These are phyloP conservation scores for Cyberlindnera suaveolens DNA, from an alignment of 805 yeast genomes.

Conservation along the genomic window DNA sequence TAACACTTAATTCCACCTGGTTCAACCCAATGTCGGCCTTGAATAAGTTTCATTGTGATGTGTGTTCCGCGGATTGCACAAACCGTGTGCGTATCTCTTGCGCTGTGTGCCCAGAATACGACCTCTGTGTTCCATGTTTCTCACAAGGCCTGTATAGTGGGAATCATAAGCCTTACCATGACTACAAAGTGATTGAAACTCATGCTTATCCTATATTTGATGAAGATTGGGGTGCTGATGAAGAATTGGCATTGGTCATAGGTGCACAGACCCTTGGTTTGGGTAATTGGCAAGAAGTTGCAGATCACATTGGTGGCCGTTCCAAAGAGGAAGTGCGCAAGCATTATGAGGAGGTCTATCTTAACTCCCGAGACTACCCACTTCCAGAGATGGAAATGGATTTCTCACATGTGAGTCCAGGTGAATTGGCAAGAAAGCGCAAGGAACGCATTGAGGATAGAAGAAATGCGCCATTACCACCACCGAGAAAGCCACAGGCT, in stretches of 20 bases:
- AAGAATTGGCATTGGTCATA: constrained; percentile 79
- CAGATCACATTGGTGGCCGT: constrained; percentile 91
- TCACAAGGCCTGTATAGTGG: constrained; percentile 76
- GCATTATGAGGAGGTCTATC: constrained; percentile 71
- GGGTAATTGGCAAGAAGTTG: constrained; percentile 98
- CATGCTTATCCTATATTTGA: constrained; percentile 90
- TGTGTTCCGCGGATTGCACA: constrained; percentile 94
- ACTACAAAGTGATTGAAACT: constrained; percentile 86
- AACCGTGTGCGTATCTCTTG: constrained; percentile 85
- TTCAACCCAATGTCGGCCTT: constrained; percentile 18
- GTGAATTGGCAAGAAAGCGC: constrained; percentile 62
- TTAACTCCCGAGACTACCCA: constrained; percentile 72
- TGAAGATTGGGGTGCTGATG: constrained; percentile 97
- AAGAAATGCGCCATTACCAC: constrained; percentile 69
- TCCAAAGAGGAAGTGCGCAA: constrained; percentile 85
- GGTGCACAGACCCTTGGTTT: constrained; percentile 89
- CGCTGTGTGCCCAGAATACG: constrained; percentile 90
- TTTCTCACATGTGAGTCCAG: constrained; percentile 54
- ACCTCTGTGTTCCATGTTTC: constrained; percentile 96
- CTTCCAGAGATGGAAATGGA: constrained; percentile 78
- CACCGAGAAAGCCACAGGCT: constrained; percentile 82
- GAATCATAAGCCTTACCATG: constrained; percentile 91
- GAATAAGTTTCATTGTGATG: constrained; percentile 82
- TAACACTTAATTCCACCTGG: no score
- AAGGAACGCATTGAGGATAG: constrained; percentile 68